phyloP scores from a whole-genome alignment of 768 basidiomycete species.

The Pulveroboletus sp. region DNA sequence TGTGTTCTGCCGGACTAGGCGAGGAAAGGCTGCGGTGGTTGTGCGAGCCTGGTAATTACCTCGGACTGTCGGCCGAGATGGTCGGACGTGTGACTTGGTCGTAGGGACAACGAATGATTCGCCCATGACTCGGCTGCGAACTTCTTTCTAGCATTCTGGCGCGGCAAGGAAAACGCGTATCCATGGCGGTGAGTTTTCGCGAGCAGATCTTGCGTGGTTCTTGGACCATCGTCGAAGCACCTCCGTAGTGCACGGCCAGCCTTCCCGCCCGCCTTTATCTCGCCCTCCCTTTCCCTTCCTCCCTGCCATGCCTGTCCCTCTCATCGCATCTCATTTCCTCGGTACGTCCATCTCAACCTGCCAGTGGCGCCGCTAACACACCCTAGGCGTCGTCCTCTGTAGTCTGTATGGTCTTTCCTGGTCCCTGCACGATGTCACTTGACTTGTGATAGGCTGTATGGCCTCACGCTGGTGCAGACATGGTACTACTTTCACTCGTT shows the following conservation, averaged over 20 bases:
- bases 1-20: conserved; percentile 23
- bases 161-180: not conserved
- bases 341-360: conserved; percentile 12
- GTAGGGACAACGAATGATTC: conserved; percentile 9
- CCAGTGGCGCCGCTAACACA: conserved; percentile 3
- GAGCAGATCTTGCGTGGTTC: conserved; percentile 6
- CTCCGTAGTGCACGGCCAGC: conserved; percentile 30
- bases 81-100: conserved; percentile 7
- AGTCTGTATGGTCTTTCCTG: conserved; percentile 23
- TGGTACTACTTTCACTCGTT: conserved; percentile 33
- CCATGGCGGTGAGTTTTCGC: not conserved
- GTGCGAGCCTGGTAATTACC: conserved; percentile 39
- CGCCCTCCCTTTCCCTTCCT: not conserved
- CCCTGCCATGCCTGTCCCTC: conserved; percentile 20
- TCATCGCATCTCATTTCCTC: conserved; percentile 29
- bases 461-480: conserved; percentile 34
- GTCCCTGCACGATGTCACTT: not conserved
- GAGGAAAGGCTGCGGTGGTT: conserved; percentile 28
- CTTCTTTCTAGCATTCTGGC: conserved; percentile 2
- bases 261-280: conserved; percentile 17
- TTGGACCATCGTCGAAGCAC: conserved; percentile 33
- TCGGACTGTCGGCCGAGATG: conserved; percentile 36
- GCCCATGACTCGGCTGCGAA: not conserved
- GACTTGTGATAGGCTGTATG: conserved; percentile 29
- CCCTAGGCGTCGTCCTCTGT: conserved; percentile 30